Base-by-base conservation (phyloP, 2,329 filamentous ascomycete genomes). In the Apiospora pterosperma region DNA sequence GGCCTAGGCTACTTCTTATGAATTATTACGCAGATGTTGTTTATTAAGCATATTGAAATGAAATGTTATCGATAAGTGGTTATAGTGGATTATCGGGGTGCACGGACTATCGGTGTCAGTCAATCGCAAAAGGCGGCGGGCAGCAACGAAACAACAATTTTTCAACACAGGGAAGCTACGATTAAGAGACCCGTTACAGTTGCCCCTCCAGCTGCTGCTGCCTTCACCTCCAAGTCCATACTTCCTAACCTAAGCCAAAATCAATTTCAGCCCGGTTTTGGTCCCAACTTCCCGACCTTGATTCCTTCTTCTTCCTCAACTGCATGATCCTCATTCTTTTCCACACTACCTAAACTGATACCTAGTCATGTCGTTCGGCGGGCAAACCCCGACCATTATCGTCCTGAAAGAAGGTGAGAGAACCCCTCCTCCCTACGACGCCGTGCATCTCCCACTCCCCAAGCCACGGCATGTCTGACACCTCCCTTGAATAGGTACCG, bases 321-420 rank as follows among this genome's bases (percentile, higher is more conserved):
- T n/a, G 48, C 48, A 55, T 28, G 48, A 55, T 34, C 16, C 19
- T 19, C 11, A 1, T 55, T 8, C 19, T 55, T 44, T 28, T n/a
- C 25, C 25, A 34, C 48, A n/a, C 19, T 34, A 55, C 8, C 16
- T 31, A 34, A 34, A 34, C 48, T 34, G 8, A 34, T 55, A 31
- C 48, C 25, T 34, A 55, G 34, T 55, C 72, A 97, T 97, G 94
- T 96, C 94, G 78, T 97, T 97, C 84, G 93, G 93, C 83, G 94
- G 94, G 78, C 95, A 97, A 82, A 96, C 95, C 77, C 95, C 95
- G 79, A 97, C 95, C 74, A 97, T 97, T 79, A 93, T 98, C 81
- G 94, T 98, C 84, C 88, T 98, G 77, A 96, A 96, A 84, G 95
- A 97, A 86, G 94, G 94, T 96, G 77, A 78, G 90, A 62, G 59